phyloP scores from a whole-genome alignment of 164 flowering plant genomes.

The Euptelea pleiosperma region DNA sequence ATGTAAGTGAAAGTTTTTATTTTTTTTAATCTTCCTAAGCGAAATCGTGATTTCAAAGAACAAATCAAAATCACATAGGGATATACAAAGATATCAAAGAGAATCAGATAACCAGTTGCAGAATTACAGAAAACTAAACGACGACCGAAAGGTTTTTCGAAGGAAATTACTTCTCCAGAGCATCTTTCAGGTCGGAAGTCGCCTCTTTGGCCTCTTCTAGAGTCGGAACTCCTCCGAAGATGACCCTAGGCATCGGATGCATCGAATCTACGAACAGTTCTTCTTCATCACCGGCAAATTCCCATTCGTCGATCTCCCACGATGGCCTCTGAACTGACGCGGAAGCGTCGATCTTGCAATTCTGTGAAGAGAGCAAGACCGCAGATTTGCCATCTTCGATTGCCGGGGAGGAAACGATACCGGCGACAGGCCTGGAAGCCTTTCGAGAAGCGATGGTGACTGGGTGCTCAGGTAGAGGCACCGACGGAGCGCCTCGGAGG shows the following conservation, averaged over 20 bases:
- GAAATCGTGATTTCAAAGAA: too few species aligned
- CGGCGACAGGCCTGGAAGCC: slow-evolving; percentile 16
- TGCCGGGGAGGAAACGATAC: slow-evolving; percentile 18
- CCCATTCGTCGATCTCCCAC: slow-evolving; percentile 68
- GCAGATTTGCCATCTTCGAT: slow-evolving; percentile 7
- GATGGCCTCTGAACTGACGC: slow-evolving; percentile 23
- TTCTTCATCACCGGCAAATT: slow-evolving; percentile 41
- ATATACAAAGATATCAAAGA: too few species aligned
- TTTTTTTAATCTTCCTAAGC: too few species aligned
- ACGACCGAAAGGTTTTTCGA: too few species aligned
- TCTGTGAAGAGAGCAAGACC: slow-evolving; percentile 4
- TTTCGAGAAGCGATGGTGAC: slow-evolving; percentile 23
- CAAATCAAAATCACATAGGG: too few species aligned
- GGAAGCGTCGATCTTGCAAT: slow-evolving; percentile 6
- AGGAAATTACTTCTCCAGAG: slow-evolving; percentile 57
- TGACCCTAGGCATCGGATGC: slow-evolving; percentile 46
- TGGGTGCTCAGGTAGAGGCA: slow-evolving; percentile 27
- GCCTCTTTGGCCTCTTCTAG: slow-evolving; percentile 67
- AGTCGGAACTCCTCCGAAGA: slow-evolving; percentile 62
- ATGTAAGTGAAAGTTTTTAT: too few species aligned
- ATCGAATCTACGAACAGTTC: slow-evolving; percentile 7
- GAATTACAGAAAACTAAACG: too few species aligned
- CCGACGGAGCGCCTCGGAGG: slow-evolving; percentile 28
- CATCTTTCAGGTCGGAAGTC: slow-evolving; percentile 60
- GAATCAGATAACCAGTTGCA: too few species aligned